Evolutionary conservation across 2,329 filamentous ascomycete species (phyloP).

Genomic region (Ceratocystis papillata): DNA sequence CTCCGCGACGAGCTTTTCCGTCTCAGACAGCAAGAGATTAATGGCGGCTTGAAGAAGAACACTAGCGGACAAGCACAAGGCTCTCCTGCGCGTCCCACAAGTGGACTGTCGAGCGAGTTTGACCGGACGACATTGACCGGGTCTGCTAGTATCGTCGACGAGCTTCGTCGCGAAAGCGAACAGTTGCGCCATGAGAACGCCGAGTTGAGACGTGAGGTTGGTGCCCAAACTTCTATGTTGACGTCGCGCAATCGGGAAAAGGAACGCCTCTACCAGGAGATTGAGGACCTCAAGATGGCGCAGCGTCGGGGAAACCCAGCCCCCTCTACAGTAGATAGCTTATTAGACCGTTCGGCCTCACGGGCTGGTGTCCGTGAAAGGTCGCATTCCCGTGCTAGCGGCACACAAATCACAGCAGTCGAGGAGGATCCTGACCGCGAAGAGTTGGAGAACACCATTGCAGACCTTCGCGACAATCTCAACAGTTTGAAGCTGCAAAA

Average conservation of each 20-base stretch:
- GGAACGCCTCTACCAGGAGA: slow-evolving; percentile 88
- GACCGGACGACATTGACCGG: slow-evolving; percentile 42
- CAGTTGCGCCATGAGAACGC: slow-evolving; percentile 86
- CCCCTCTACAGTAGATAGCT: slow-evolving; percentile 67
- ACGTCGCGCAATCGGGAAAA: slow-evolving; percentile 93
- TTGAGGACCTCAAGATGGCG: slow-evolving; percentile 87
- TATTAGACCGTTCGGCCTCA: slow-evolving; percentile 88
- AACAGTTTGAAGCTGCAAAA: slow-evolving; percentile 80
- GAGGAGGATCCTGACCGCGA: slow-evolving; percentile 70
- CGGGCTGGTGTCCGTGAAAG: slow-evolving; percentile 59
- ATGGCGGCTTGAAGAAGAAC: slow-evolving; percentile 41
- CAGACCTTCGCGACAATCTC: slow-evolving; percentile 72
- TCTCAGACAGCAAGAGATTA: slow-evolving; percentile 46
- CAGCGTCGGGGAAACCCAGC: slow-evolving; percentile 55
- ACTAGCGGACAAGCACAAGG: slow-evolving; percentile 34
- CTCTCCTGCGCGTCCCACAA: slow-evolving; percentile 42
- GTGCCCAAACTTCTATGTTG: slow-evolving; percentile 93
- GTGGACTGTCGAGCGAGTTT: slow-evolving; percentile 40
- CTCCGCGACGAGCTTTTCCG: slow-evolving; percentile 76
- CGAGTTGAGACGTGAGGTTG: slow-evolving; percentile 80
- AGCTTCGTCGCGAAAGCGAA: slow-evolving; percentile 56
- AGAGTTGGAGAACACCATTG: slow-evolving; percentile 72
- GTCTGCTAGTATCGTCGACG: slow-evolving; percentile 62
- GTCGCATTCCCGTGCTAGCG: slow-evolving; percentile 63
- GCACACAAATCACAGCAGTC: slow-evolving; percentile 50